These are phyloP conservation scores for Gastrolobium villosum DNA, from an alignment of 306 rosid species.

Conservation along the genomic window DNA sequence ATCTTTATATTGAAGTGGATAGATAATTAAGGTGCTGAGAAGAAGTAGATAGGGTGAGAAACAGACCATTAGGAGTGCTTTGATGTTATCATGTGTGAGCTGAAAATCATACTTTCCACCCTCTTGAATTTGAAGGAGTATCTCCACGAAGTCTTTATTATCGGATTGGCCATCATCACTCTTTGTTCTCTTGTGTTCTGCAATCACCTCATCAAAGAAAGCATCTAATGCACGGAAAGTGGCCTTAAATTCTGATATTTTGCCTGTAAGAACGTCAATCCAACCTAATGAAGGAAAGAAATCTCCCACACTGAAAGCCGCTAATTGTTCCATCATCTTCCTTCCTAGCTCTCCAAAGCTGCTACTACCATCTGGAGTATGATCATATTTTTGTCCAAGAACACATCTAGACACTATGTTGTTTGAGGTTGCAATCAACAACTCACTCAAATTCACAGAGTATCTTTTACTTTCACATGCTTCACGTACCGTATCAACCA, in stretches of 20 bases:
- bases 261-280: conserved; percentile 55
- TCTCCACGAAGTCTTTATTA: conserved; percentile 46
- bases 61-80: conserved; percentile 37
- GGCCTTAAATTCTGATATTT: conserved; percentile 16
- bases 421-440: conserved; percentile 43
- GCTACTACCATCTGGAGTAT: not conserved
- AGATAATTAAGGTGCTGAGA: too few relatives aligned
- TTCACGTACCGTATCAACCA: conserved; percentile 14
- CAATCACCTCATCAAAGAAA: conserved; percentile 48
- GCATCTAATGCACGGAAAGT: conserved; percentile 28
- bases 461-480: not conserved
- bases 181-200: conserved; percentile 29
- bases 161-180: not conserved
- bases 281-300: conserved; percentile 54
- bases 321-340: not conserved
- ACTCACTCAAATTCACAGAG: conserved; percentile 35
- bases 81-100: conserved; percentile 40
- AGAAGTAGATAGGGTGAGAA: not conserved
- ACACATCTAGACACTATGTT: conserved; percentile 45
- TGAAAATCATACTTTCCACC: conserved; percentile 26
- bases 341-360: conserved; percentile 32
- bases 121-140: conserved; percentile 52
- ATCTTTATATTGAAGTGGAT: too few relatives aligned
- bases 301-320: conserved; percentile 51
- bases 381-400: conserved; percentile 45